Evolutionary conservation across 208 protist species (phyloP).

Genomic region (Phytomonas francai): DNA sequence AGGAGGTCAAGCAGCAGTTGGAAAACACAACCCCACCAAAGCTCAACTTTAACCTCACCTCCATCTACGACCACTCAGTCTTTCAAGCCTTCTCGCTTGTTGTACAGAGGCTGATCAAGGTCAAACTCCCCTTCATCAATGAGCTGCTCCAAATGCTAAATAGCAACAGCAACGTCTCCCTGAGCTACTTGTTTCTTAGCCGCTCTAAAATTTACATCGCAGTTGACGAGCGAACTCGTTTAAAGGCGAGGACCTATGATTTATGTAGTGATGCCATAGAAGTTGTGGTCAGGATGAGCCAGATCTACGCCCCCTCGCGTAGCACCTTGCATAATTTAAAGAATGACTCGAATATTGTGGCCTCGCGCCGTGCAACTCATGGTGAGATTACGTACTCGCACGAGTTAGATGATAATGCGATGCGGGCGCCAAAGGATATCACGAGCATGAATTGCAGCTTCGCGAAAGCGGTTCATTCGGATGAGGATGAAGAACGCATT

Average conservation of each 20-base stretch:
- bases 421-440: neutral
- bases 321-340: neutral
- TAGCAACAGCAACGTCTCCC: slow-evolving; percentile 79
- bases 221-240: slow-evolving; percentile 70
- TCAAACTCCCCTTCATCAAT: slow-evolving; percentile 71
- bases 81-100: slow-evolving; percentile 88
- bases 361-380: neutral
- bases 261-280: slow-evolving; percentile 86
- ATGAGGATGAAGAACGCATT: neutral
- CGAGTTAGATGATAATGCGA: neutral
- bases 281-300: slow-evolving; percentile 65
- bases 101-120: slow-evolving; percentile 77
- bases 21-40: slow-evolving; percentile 44
- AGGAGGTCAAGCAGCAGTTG: slow-evolving; percentile 70
- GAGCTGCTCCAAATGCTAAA: slow-evolving; percentile 84
- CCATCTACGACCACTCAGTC: slow-evolving; percentile 87
- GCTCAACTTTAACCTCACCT: slow-evolving; percentile 88
- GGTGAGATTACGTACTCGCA: neutral
- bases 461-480: neutral
- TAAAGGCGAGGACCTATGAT: slow-evolving; percentile 76
- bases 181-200: slow-evolving; percentile 83
- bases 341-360: neutral
- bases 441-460: neutral
- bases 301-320: slow-evolving; percentile 35
- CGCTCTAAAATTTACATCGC: slow-evolving; percentile 83